Evolutionary conservation across 768 basidiomycete genomes (phyloP).

Genomic region (Leucocoprinus birnbaumii): DNA sequence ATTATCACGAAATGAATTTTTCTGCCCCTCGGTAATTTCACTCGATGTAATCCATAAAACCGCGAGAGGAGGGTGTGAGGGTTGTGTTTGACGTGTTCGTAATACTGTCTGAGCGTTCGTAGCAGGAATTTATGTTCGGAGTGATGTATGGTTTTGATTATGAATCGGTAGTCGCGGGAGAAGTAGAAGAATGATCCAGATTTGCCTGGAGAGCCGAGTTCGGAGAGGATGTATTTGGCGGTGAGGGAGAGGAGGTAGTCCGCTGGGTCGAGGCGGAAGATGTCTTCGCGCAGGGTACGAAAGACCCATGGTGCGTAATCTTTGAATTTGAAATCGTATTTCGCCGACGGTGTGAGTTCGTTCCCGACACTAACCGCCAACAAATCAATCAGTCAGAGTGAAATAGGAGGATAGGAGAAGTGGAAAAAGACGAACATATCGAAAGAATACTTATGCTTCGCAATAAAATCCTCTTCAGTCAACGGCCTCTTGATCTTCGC

Average conservation of each 20-base stretch:
- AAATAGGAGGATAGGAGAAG: background rate
- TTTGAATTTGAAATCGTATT: constrained; percentile 99
- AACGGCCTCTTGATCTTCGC: constrained; percentile 89
- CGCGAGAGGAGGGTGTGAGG: constrained; percentile 92
- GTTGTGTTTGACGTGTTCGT: constrained; percentile 82
- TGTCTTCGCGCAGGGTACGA: constrained; percentile 89
- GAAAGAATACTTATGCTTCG: constrained; percentile 93
- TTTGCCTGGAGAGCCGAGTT: constrained; percentile 97
- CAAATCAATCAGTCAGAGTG: background rate
- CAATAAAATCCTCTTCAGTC: constrained; percentile 82
- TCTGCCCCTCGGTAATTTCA: constrained; percentile 88
- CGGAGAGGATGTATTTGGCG: constrained; percentile 95
- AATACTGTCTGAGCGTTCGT: constrained; percentile 78
- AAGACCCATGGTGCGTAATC: constrained; percentile 99
- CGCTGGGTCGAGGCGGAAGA: constrained; percentile 94
- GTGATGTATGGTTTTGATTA: constrained; percentile 98
- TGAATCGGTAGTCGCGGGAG: constrained; percentile 97
- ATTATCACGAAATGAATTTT: constrained; percentile 99
- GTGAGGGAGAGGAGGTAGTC: constrained; percentile 97
- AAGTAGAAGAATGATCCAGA: constrained; percentile 99
- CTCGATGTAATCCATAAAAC: constrained; percentile 96
- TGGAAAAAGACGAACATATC: constrained; percentile 71
- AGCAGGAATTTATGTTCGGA: constrained; percentile 93
- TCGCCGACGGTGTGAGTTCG: constrained; percentile 95
- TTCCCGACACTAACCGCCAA: constrained; percentile 83